A percentile compares a stretch with the other conserved stretches of the same genome.
Conservation (phyloP, 1,284 basidiomycete genomes). For the Cutaneotrichosporon mucoides region DNA sequence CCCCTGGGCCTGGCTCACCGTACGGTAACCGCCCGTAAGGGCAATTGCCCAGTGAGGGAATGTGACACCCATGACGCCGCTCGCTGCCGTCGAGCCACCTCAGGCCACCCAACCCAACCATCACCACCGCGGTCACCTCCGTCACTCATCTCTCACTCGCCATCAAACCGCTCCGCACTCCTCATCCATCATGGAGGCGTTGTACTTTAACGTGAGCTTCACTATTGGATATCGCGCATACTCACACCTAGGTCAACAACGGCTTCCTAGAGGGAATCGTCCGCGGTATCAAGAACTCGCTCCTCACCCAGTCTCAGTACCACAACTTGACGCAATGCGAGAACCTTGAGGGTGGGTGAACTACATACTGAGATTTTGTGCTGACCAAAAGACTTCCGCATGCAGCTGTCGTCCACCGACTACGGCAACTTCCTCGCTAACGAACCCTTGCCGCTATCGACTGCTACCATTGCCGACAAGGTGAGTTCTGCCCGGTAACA, state of each 20-base stretch:
- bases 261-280: slow-evolving; percentile 92
- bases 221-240: slow-evolving; percentile 3
- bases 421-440: slow-evolving; percentile 98
- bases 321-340: slow-evolving; percentile 96
- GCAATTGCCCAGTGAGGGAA: too few relatives aligned
- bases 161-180: background rate
- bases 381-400: slow-evolving; percentile 67
- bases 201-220: slow-evolving; percentile 72
- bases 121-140: too few relatives aligned
- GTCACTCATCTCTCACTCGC: too few relatives aligned
- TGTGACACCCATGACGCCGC: too few relatives aligned
- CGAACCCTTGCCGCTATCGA: slow-evolving; percentile 91
- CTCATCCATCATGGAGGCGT: slow-evolving; percentile 63
- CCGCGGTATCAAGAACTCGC: slow-evolving; percentile 88
- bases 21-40: too few relatives aligned
- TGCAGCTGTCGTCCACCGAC: slow-evolving; percentile 91
- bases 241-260: slow-evolving; percentile 59
- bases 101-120: too few relatives aligned
- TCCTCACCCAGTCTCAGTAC: slow-evolving; percentile 85
- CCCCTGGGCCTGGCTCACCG: background rate
- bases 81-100: background rate
- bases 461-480: slow-evolving; percentile 90
- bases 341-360: slow-evolving; percentile 76
- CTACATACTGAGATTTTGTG: too few relatives aligned
- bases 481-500: slow-evolving; percentile 10